Base-by-base conservation (phyloP, 306 rosid species). In the Pyrus pyrifolia region DNA sequence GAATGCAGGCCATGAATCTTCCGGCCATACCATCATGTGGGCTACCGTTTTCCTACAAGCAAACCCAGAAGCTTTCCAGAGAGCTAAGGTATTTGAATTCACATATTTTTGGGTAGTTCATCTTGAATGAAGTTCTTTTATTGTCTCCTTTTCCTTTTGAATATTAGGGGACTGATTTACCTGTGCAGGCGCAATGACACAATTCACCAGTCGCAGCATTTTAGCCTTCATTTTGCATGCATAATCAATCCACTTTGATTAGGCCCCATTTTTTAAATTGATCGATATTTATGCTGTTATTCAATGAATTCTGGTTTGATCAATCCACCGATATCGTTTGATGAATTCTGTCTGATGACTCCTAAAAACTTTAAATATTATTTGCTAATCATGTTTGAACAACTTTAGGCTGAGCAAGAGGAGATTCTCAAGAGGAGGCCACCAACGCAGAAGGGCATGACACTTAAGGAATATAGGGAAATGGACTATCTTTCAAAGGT, bases 1-100 rank as follows among this genome's bases (percentile, higher is more conserved):
- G 83, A 94, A 94, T 64, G 98, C 97, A 0, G 98, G 98, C 44
- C 98, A 94, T 76, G 98, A 94, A 55, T 94, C 98, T 79, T 94
- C 97, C 0, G 98, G 96, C 6, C 98, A 94, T 72, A 94, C 79
- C 17, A 88, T 91, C 3, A 92, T 94, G 98, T 94, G 98, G 98
- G 85, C 97, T 4, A 68, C 84, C 23, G 33, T 74, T 74, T 89
- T 81, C 63, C 83, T 94, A 5, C 86, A 90, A 62, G 63, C 78
- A 55, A 89, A 90, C 65, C 96, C 95, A 1, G 87, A 94, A 70
- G 80, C 53, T 79, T 77, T 85, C 55, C 76, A 80, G 67, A 89
- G 84, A 78, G 98, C 98, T 10, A 94, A 90, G 97, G 98, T 93
- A 67, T 46, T 63, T 46, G 44, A 51, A 15, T 21, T 60, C 60